Evolutionary conservation across 257 asterid species (phyloP).

Genomic region (Verbascum thapsus): DNA sequence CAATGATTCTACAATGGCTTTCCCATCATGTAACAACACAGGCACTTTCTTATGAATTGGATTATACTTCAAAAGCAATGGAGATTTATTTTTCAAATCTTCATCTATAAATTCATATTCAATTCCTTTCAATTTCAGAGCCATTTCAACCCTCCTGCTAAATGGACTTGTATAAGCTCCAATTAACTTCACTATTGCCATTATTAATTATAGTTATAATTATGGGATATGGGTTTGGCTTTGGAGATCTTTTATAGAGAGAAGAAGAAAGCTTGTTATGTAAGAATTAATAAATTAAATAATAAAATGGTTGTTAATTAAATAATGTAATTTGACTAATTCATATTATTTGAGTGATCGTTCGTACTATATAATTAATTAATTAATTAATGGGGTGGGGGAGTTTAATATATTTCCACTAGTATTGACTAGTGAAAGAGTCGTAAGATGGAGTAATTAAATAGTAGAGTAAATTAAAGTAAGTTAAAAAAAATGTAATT

Average conservation of each 20-base stretch:
- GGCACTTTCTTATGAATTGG: slow-evolving; percentile 52
- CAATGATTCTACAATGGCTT: slow-evolving; percentile 42
- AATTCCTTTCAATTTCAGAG: slow-evolving; percentile 45
- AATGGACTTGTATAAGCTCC: slow-evolving; percentile 47
- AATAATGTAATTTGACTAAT: too few species aligned
- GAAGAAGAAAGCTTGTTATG: slow-evolving; percentile 9
- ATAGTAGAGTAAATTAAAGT: too few species aligned
- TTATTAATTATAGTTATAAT: not conserved
- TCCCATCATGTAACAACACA: slow-evolving; percentile 48
- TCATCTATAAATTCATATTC: slow-evolving; percentile 43
- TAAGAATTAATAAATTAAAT: not conserved
- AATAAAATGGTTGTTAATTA: too few species aligned
- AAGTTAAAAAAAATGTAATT: too few species aligned
- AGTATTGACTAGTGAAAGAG: too few species aligned
- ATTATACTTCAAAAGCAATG: slow-evolving; percentile 44
- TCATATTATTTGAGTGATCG: too few species aligned
- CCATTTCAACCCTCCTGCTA: slow-evolving; percentile 45
- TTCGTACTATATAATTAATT: too few species aligned
- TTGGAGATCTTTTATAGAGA: slow-evolving; percentile 10
- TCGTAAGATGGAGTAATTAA: too few species aligned
- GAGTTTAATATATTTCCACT: too few species aligned
- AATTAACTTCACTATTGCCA: slow-evolving; percentile 51
- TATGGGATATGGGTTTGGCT: not conserved
- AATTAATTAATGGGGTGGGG: too few species aligned
- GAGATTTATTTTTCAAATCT: slow-evolving; percentile 41